Evolutionary conservation across 345 rosid genomes (phyloP), one percentile per base, ranked within the genome.

Genomic region (Sonneratia alba): DNA sequence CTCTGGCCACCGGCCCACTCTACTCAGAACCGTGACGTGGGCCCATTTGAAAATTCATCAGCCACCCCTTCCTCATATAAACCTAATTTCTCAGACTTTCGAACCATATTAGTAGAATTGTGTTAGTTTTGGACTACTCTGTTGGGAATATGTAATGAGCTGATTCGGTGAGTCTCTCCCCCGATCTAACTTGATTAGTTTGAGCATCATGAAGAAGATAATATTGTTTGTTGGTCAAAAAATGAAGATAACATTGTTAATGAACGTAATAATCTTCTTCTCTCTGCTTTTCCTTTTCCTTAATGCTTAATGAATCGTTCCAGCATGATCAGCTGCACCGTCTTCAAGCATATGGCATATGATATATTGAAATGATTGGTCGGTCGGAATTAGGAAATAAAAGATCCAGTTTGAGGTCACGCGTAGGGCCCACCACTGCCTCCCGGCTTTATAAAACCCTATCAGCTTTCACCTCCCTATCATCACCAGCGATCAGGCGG

Each of bases 351-450:
- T 40, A 56, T 32, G 10, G 40, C 22, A 14, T 4, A 49, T 42
- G 21, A 16, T 15, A 38, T 10, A 48, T 36, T 6, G 36, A 73
- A 73, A 66, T 67, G 65, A 56, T 73, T 67, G 76, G 76, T 67
- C 71, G 76, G 76, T 67, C 53, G 56, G 18, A 32, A 70, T 40
- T 51, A 16, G 24, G 21, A 12, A 47, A 4, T 8, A 8, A 48
- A n/a, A 70, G 24, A 27, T 15, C 15, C 47, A 3, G 8, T 5
- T 69, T 36, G 32, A 47, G 34, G 22, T 16, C 38, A 65, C n/a
- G 2, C 38, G 4, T 14, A 0, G 43, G 43, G 18, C 43, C 68
- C 43, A 65, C 42, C 68, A 34, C 43, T 15, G 7, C 13, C 15
- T 4, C 55, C 15, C 62, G 43, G 36, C 75, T 21, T 38, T 72